Conservation (phyloP, 225 moss, liverwort and hornwort species). For the Sphagnum contortum region DNA sequence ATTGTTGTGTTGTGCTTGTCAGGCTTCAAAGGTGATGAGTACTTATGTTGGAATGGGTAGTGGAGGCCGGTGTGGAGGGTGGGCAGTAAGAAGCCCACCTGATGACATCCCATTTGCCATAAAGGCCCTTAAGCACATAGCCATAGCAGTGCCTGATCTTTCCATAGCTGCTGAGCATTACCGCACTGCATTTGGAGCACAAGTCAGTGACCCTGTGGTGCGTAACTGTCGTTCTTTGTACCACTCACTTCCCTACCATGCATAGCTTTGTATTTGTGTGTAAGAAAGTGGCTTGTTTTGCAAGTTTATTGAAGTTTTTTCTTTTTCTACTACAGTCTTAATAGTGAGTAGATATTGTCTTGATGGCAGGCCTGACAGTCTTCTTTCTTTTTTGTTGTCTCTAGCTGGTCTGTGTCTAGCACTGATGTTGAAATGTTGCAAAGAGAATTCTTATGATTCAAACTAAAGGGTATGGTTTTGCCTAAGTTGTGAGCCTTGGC, state of each 20-base stretch:
- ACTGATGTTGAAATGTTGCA: too few species aligned
- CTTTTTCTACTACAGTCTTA: too few species aligned
- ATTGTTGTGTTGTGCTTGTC: background rate
- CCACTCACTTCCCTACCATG: background rate
- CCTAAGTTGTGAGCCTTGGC: too few species aligned
- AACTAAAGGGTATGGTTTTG: too few species aligned
- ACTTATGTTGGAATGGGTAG: conserved; percentile 43
- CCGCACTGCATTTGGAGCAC: conserved; percentile 65
- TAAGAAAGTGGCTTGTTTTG: too few species aligned
- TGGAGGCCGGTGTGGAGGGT: conserved; percentile 53
- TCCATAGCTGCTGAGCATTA: conserved; percentile 70
- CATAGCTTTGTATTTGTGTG: background rate
- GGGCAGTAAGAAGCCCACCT: conserved; percentile 46
- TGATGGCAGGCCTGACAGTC: too few species aligned
- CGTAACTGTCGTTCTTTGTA: background rate
- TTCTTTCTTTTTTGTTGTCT: too few species aligned
- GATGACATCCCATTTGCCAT: conserved; percentile 73
- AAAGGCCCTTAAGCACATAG: conserved; percentile 75
- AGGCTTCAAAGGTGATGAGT: conserved; percentile 21
- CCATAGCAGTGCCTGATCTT: conserved; percentile 78
- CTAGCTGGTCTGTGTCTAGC: too few species aligned
- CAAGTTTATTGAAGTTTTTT: too few species aligned
- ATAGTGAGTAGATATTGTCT: too few species aligned
- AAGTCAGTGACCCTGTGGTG: conserved; percentile 71
- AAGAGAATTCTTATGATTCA: too few species aligned